Evolutionary conservation across 805 yeast species (phyloP).

Genomic region (Saturnispora bothae): DNA sequence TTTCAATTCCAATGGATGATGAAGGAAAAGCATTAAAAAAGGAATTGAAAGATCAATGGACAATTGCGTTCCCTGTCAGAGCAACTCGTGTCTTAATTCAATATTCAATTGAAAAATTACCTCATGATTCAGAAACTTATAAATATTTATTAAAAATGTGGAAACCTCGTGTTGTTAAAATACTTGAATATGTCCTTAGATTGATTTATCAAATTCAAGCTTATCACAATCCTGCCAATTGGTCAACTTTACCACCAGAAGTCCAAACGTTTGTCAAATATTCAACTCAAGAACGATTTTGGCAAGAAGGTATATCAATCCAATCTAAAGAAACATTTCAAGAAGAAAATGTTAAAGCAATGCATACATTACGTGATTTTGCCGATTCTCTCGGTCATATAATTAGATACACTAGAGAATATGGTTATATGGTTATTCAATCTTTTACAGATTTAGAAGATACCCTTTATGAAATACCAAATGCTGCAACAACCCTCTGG

Average conservation of each 20-base stretch:
- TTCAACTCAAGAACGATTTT: constrained; percentile 85
- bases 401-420: constrained; percentile 90
- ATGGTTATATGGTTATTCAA: constrained; percentile 82
- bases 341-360: constrained; percentile 89
- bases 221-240: constrained; percentile 86
- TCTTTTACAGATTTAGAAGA: constrained; percentile 85
- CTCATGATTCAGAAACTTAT: constrained; percentile 68
- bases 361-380: constrained; percentile 87
- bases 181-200: constrained; percentile 83
- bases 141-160: constrained; percentile 62
- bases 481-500: constrained; percentile 67
- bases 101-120: constrained; percentile 85
- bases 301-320: constrained; percentile 97
- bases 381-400: constrained; percentile 97
- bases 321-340: constrained; percentile 91
- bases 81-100: constrained; percentile 93
- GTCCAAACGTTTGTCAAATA: constrained; percentile 88
- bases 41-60: constrained; percentile 83
- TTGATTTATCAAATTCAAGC: constrained; percentile 85
- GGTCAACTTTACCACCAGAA: constrained; percentile 78
- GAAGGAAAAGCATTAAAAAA: constrained; percentile 68
- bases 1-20: constrained; percentile 82
- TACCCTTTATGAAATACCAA: constrained; percentile 78
- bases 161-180: constrained; percentile 90
- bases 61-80: constrained; percentile 86